Conservation (phyloP, 805 yeast genomes). For the Cyberlindnera sargentensis region DNA sequence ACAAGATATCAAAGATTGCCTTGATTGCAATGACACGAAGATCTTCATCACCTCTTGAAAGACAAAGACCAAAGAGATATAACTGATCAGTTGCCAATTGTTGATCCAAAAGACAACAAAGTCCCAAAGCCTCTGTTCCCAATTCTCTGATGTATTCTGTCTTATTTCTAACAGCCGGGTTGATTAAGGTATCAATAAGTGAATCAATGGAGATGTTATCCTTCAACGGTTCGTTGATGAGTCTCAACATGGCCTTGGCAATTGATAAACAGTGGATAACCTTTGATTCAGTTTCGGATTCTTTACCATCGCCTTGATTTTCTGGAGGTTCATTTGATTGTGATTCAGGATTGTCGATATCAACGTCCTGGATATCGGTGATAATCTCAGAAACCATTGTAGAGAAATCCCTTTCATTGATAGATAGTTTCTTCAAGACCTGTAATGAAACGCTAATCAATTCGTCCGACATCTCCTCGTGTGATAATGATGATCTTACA, state of each 20-base stretch:
- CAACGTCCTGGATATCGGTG: slow-evolving; percentile 72
- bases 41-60: slow-evolving; percentile 57
- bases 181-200: slow-evolving; percentile 66
- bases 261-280: slow-evolving; percentile 59
- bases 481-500: slow-evolving; percentile 51
- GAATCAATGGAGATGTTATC: slow-evolving; percentile 62
- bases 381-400: slow-evolving; percentile 81
- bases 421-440: slow-evolving; percentile 63
- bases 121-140: slow-evolving; percentile 72
- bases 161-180: slow-evolving; percentile 65
- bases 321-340: slow-evolving; percentile 1
- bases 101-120: slow-evolving; percentile 67
- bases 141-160: slow-evolving; percentile 46
- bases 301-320: slow-evolving; percentile 16
- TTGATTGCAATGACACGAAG: slow-evolving; percentile 57
- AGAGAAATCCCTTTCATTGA: slow-evolving; percentile 77
- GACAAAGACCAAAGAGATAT: slow-evolving; percentile 61
- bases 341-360: slow-evolving; percentile 5
- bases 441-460: slow-evolving; percentile 50
- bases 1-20: slow-evolving; percentile 69
- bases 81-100: slow-evolving; percentile 59
- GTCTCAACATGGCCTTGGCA: slow-evolving; percentile 61
- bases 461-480: slow-evolving; percentile 47
- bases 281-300: slow-evolving; percentile 26
- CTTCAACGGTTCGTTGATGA: slow-evolving; percentile 56